phyloP scores from a whole-genome alignment of 805 yeast species.

The Metschnikowia amazonensis region DNA sequence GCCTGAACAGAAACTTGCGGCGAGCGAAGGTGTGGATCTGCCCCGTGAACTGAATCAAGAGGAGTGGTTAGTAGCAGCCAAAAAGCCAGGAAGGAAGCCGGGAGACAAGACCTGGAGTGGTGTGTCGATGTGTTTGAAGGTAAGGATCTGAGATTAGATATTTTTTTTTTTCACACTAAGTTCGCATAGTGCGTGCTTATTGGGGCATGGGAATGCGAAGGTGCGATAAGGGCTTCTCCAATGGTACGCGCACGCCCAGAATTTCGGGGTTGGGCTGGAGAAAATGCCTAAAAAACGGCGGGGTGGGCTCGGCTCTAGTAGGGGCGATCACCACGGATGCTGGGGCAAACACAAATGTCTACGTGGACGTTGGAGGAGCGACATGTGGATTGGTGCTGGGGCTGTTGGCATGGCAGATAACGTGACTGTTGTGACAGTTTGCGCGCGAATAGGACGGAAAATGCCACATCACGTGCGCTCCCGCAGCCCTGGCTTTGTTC shows the following conservation, averaged over 20 bases:
- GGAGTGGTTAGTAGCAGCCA: slow-evolving; percentile 4
- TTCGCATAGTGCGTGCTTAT: slow-evolving; percentile 10
- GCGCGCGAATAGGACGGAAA: background rate
- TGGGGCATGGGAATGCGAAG: background rate
- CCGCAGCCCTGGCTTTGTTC: slow-evolving; percentile 5
- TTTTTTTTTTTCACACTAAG: slow-evolving; percentile 13
- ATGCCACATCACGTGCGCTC: slow-evolving; percentile 2
- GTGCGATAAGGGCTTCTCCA: slow-evolving; percentile 15
- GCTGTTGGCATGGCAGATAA: too few relatives aligned
- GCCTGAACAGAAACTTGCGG: background rate
- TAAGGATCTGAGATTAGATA: background rate
- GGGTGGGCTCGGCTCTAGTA: too few relatives aligned
- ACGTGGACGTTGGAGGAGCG: too few relatives aligned
- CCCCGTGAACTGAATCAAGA: slow-evolving; percentile 22
- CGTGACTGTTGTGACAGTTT: slow-evolving; percentile 7
- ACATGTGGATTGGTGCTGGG: too few relatives aligned
- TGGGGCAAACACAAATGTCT: too few relatives aligned
- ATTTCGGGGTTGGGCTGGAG: too few relatives aligned
- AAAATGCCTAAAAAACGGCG: too few relatives aligned
- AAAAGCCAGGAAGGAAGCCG: background rate
- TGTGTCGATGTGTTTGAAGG: background rate
- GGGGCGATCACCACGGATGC: too few relatives aligned
- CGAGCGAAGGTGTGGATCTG: background rate
- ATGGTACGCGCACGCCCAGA: slow-evolving; percentile 1
- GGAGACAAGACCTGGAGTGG: background rate